These are phyloP conservation scores for Hypoxylon sp. DNA, from an alignment of 2,329 filamentous ascomycete species.

Conservation along the genomic window DNA sequence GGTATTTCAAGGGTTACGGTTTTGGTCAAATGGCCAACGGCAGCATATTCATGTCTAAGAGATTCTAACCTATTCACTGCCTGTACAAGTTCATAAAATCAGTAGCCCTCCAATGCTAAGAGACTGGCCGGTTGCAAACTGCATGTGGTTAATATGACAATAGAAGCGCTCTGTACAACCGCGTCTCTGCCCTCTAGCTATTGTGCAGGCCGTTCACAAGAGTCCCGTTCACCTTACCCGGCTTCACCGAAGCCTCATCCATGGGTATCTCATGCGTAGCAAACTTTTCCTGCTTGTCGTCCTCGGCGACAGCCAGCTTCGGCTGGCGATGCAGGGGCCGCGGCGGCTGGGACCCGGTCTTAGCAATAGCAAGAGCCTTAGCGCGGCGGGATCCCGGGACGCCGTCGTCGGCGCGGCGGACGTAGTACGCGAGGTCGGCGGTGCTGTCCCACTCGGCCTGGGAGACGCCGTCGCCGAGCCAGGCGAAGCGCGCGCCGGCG, in stretches of 20 bases:
- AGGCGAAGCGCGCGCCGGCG: constrained; percentile 52
- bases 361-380: not conserved
- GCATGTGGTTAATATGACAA: no score
- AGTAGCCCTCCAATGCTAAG: no score
- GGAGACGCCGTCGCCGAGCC: constrained; percentile 54
- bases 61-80: no score
- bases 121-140: no score
- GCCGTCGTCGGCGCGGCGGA: constrained; percentile 13
- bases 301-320: constrained; percentile 8
- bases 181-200: not conserved
- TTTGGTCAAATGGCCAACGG: no score
- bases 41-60: no score
- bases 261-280: not conserved
- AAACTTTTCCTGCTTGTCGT: not conserved
- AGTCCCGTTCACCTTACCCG: not conserved
- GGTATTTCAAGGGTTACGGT: no score
- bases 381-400: not conserved
- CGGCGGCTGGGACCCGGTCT: constrained; percentile 5
- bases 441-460: constrained; percentile 51
- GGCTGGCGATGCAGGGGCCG: constrained; percentile 10
- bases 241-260: not conserved
- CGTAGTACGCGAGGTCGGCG: constrained; percentile 48
- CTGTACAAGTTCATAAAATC: no score
- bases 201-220: constrained; percentile 2
- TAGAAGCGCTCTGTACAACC: not conserved